A percentile compares a stretch with the other conserved stretches of the same genome.
phyloP scores from a whole-genome alignment of 2,329 filamentous ascomycete species.

The Cladosporium cucumerinum region DNA sequence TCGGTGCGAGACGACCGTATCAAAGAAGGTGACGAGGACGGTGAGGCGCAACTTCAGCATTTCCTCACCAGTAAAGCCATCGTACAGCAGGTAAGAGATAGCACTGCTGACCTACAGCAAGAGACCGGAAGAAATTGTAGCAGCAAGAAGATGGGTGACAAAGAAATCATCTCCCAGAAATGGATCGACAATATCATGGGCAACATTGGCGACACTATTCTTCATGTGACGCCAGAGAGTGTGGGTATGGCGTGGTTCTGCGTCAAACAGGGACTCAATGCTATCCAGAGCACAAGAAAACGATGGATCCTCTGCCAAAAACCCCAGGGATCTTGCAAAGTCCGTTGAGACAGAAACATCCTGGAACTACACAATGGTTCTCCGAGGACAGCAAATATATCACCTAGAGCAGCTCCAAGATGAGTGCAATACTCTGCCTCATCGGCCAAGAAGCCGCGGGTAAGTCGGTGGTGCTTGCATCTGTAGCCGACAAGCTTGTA shows the following conservation, averaged over 20 bases:
- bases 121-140: slow-evolving; percentile 18
- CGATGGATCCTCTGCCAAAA: slow-evolving; percentile 15
- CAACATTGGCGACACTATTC: slow-evolving; percentile 22
- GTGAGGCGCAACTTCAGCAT: slow-evolving; percentile 5
- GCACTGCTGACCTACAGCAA: slow-evolving; percentile 2
- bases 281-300: slow-evolving; percentile 22
- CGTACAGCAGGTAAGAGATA: neutral
- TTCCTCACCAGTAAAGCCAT: slow-evolving; percentile 14
- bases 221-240: slow-evolving; percentile 23
- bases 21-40: slow-evolving; percentile 14
- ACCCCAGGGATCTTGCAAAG: neutral
- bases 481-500: slow-evolving; percentile 11
- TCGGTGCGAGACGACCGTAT: neutral
- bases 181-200: slow-evolving; percentile 19
- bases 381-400: neutral
- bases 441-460: slow-evolving; percentile 14
- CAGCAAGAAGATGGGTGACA: slow-evolving; percentile 15
- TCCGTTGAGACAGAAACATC: neutral
- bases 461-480: slow-evolving; percentile 17
- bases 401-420: neutral
- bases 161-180: slow-evolving; percentile 16
- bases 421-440: slow-evolving; percentile 1
- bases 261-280: slow-evolving; percentile 20
- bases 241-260: slow-evolving; percentile 24
- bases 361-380: neutral